Evolutionary conservation across 148 eudicot genomes (phyloP).

Genomic region (Polygonum maritimum): DNA sequence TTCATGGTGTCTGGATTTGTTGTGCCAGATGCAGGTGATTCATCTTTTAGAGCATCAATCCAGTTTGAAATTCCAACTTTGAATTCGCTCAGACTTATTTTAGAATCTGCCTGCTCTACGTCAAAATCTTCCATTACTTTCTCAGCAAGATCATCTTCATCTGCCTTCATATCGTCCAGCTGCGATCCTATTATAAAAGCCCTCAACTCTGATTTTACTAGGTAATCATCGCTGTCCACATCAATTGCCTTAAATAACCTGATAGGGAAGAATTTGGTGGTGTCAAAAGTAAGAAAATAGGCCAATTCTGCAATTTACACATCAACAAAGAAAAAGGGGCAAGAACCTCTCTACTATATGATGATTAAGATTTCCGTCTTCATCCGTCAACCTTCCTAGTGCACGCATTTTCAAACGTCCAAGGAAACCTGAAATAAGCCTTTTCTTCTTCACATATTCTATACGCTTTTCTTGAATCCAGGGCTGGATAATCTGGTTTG

Average conservation of each 20-base stretch:
- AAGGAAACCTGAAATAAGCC: constrained; percentile 55
- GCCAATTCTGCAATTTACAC: background rate
- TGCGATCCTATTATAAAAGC: constrained; percentile 61
- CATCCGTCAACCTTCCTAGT: constrained; percentile 42
- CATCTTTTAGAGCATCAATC: constrained; percentile 42
- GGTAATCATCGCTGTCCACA: constrained; percentile 22
- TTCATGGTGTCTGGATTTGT: constrained; percentile 24
- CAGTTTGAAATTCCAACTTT: constrained; percentile 47
- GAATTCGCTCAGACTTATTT: constrained; percentile 45
- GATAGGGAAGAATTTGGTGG: constrained; percentile 29
- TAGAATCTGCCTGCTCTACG: constrained; percentile 45
- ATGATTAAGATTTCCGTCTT: constrained; percentile 41
- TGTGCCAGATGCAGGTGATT: background rate
- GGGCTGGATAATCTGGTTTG: constrained; percentile 67
- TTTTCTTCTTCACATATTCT: constrained; percentile 53
- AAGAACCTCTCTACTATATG: constrained; percentile 32
- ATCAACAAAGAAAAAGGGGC: background rate
- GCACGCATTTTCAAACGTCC: constrained; percentile 44
- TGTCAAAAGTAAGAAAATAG: background rate
- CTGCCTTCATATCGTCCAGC: constrained; percentile 41
- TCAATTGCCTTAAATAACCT: constrained; percentile 63
- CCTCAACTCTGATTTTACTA: constrained; percentile 53
- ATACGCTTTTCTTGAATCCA: constrained; percentile 54
- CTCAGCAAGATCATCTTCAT: constrained; percentile 39
- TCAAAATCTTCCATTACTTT: constrained; percentile 69